A percentile compares a stretch with the other conserved stretches of the same genome.
Conservation (phyloP, 75 land plant species). For the Pseudotsuga menziesii region DNA sequence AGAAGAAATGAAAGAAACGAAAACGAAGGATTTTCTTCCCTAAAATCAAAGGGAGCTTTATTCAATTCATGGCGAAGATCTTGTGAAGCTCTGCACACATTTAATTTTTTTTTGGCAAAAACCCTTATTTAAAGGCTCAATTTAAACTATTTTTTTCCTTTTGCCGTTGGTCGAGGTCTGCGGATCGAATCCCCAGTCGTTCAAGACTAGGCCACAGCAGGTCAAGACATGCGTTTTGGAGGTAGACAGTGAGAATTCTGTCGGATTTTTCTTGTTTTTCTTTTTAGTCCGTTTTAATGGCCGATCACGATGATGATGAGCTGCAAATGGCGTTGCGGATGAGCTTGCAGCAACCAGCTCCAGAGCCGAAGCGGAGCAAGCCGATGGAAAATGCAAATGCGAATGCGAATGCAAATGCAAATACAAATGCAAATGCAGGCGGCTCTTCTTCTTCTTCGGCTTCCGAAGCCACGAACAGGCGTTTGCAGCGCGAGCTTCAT, state of each 20-base stretch:
- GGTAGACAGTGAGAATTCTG: neutral
- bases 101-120: too few species aligned
- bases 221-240: neutral
- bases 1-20: too few species aligned
- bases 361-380: constrained; percentile 94
- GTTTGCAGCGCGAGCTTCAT: constrained; percentile 77
- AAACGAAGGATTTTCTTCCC: too few species aligned
- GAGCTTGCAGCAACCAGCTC: constrained; percentile 84
- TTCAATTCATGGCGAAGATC: too few species aligned
- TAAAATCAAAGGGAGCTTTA: too few species aligned
- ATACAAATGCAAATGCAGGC: neutral
- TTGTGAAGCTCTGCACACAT: too few species aligned
- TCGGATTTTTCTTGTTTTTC: neutral
- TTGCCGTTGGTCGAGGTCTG: neutral
- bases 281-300: constrained; percentile 19
- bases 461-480: constrained; percentile 47
- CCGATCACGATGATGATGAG: constrained; percentile 91
- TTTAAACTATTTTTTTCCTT: neutral
- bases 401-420: too few species aligned
- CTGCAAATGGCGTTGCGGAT: constrained; percentile 81
- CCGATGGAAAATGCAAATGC: constrained; percentile 40
- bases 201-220: neutral
- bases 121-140: too few species aligned
- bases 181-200: neutral
- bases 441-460: constrained; percentile 36